phyloP scores from a whole-genome alignment of 2,329 filamentous ascomycete species.

The Stagonosporopsis cucurbitacearum region DNA sequence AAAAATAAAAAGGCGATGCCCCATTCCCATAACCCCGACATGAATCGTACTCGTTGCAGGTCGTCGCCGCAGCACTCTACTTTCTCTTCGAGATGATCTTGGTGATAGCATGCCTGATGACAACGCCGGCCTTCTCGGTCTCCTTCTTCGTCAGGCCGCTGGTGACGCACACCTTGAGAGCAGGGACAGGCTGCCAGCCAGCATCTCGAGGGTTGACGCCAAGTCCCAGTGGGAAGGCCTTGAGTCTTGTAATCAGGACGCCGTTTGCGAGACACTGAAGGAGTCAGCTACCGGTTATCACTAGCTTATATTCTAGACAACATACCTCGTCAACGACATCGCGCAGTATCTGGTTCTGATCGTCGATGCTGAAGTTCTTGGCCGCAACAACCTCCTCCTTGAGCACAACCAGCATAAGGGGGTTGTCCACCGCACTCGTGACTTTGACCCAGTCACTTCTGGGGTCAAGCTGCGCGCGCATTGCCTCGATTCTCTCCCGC shows the following conservation, averaged over 20 bases:
- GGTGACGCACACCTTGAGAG: constrained; percentile 90
- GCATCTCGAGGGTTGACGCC: constrained; percentile 71
- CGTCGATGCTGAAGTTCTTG: constrained; percentile 70
- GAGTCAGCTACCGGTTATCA: constrained; percentile 20
- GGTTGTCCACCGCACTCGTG: constrained; percentile 83
- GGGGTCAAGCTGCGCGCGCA: constrained; percentile 87
- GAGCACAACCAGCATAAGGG: constrained; percentile 80
- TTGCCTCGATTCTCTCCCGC: constrained; percentile 83
- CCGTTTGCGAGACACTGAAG: constrained; percentile 79
- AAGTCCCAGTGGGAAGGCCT: constrained; percentile 68
- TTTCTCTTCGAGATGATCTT: constrained; percentile 76
- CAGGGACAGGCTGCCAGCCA: constrained; percentile 72
- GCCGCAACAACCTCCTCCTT: constrained; percentile 81
- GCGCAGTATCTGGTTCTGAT: constrained; percentile 84
- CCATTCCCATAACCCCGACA: neutral
- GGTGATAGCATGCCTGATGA: constrained; percentile 89
- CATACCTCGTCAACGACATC: constrained; percentile 96
- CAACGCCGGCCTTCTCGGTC: constrained; percentile 88
- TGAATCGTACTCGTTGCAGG: constrained; percentile 6
- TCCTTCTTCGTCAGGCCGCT: constrained; percentile 90
- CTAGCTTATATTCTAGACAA: neutral
- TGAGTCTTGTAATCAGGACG: constrained; percentile 86
- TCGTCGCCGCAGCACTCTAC: constrained; percentile 19
- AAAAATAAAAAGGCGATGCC: neutral
- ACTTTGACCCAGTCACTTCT: constrained; percentile 91